Percentiles rank a stretch among this genome's conserved stretches.
phyloP scores from a whole-genome alignment of 768 basidiomycete genomes.

The Trametes cubensis region DNA sequence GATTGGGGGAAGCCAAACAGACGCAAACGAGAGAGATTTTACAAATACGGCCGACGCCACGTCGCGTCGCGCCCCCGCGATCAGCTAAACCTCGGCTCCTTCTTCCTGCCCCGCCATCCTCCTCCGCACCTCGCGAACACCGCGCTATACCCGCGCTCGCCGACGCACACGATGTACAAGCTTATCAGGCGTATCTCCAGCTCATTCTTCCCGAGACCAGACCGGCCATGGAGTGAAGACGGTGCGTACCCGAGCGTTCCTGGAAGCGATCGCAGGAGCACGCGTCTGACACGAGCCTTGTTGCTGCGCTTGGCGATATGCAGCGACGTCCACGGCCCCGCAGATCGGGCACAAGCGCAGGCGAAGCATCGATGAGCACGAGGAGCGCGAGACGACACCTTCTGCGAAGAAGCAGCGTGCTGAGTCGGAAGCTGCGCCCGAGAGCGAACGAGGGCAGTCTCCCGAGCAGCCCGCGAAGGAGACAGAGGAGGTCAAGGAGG shows the following conservation, averaged over 20 bases:
- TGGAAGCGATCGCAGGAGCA: conserved; percentile 30
- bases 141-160: conserved; percentile 7
- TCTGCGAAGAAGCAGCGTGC: conserved; percentile 45
- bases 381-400: conserved; percentile 43
- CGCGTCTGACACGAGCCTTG: conserved; percentile 24
- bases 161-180: conserved; percentile 58
- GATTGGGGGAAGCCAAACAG: conserved; percentile 21
- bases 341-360: conserved; percentile 69
- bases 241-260: conserved; percentile 47
- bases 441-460: conserved; percentile 28
- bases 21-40: conserved; percentile 18
- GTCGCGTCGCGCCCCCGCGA: conserved; percentile 25
- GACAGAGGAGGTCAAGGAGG: conserved; percentile 61
- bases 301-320: conserved; percentile 3
- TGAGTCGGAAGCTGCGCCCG: conserved; percentile 41
- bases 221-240: conserved; percentile 79
- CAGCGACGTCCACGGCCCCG: conserved; percentile 78
- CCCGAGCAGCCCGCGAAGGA: conserved; percentile 33
- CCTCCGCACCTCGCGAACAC: background rate
- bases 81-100: conserved; percentile 9
- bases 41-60: conserved; percentile 14
- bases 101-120: background rate
- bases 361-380: conserved; percentile 49
- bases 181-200: conserved; percentile 72
- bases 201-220: conserved; percentile 68